These are phyloP conservation scores for Beauveria medogensis DNA, from an alignment of 2,329 filamentous ascomycete genomes.

Conservation along the genomic window DNA sequence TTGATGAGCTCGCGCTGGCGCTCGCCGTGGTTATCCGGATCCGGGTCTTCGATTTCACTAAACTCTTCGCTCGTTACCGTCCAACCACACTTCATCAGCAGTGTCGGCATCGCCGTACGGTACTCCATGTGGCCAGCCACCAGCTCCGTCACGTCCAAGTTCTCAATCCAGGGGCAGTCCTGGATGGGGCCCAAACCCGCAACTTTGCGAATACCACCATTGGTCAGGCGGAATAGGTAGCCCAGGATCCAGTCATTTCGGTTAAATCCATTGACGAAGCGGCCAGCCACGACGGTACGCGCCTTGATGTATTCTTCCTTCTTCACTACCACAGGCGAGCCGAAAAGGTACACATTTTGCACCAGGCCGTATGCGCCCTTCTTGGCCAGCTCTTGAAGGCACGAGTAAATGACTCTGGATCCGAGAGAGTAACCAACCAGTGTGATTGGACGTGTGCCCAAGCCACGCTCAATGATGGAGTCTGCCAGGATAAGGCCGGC, in stretches of 20 bases:
- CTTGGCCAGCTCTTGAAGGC: slow-evolving; percentile 75
- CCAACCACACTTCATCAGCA: slow-evolving; percentile 86
- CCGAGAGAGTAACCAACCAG: slow-evolving; percentile 93
- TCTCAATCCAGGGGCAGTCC: slow-evolving; percentile 73
- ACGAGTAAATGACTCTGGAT: slow-evolving; percentile 85
- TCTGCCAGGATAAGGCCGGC: slow-evolving; percentile 91
- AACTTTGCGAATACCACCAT: slow-evolving; percentile 81
- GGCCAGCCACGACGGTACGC: slow-evolving; percentile 77
- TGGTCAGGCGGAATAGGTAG: slow-evolving; percentile 91
- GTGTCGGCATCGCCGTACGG: slow-evolving; percentile 78
- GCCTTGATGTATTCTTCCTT: slow-evolving; percentile 80
- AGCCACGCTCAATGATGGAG: slow-evolving; percentile 81
- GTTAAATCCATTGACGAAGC: slow-evolving; percentile 91
- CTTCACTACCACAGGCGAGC: slow-evolving; percentile 84
- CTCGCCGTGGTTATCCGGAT: slow-evolving; percentile 84
- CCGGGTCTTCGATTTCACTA: slow-evolving; percentile 91
- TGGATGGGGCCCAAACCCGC: slow-evolving; percentile 76
- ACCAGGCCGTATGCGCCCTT: slow-evolving; percentile 80
- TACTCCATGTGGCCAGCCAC: slow-evolving; percentile 97
- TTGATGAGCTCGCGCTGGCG: slow-evolving; percentile 89
- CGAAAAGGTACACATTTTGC: slow-evolving; percentile 93
- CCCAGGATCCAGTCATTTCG: slow-evolving; percentile 95
- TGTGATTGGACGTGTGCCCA: slow-evolving; percentile 85
- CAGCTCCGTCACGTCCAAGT: slow-evolving; percentile 75
- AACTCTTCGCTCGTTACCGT: slow-evolving; percentile 89